Conservation (phyloP, 225 moss, liverwort and hornwort genomes). For the Sphagnum contortum region DNA sequence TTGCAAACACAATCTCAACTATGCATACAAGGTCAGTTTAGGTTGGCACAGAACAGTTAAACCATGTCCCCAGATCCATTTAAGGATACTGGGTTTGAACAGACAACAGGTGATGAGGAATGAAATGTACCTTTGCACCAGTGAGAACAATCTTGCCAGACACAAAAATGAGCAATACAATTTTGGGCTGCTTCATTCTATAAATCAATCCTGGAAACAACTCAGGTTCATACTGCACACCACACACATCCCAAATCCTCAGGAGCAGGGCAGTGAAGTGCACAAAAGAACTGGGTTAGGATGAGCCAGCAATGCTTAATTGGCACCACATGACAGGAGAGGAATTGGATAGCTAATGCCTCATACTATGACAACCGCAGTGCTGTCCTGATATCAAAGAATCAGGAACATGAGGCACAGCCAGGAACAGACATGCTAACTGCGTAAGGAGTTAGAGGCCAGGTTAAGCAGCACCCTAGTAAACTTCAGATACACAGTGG, state of each 20-base stretch:
- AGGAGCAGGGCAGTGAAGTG: background rate
- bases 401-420: background rate
- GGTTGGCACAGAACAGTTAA: too few species aligned
- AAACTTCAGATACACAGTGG: background rate
- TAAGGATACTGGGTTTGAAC: too few species aligned
- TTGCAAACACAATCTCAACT: too few species aligned
- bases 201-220: constrained; percentile 94
- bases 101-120: too few species aligned
- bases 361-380: too few species aligned
- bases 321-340: background rate
- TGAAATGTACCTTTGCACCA: constrained; percentile 70
- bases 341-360: background rate
- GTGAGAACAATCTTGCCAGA: constrained; percentile 96
- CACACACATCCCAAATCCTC: constrained; percentile 8
- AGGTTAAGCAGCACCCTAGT: background rate
- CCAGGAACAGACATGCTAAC: background rate
- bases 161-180: constrained; percentile 91
- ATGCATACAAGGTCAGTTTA: too few species aligned
- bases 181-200: constrained; percentile 99
- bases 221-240: constrained; percentile 88
- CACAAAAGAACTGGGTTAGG: background rate
- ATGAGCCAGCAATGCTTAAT: constrained; percentile 4
- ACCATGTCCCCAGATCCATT: too few species aligned
- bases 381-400: too few species aligned
- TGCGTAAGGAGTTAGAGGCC: background rate